These are phyloP conservation scores for Spirogloea muscicola DNA, from an alignment of 139 green algal species.

Conservation along the genomic window DNA sequence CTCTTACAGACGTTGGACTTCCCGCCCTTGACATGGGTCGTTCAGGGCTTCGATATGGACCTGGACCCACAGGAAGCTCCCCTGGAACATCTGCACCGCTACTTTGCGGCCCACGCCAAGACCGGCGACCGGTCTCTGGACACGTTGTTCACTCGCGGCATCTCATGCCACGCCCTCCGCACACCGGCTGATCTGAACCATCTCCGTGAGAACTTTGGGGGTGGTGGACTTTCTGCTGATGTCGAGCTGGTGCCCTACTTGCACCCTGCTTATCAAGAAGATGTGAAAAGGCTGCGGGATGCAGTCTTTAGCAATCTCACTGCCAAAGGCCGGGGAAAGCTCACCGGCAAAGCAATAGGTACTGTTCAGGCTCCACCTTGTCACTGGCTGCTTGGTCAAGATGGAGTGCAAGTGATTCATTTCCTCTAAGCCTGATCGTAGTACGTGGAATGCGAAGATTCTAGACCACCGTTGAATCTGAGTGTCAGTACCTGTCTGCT, in stretches of 20 bases:
- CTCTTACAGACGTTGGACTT: slow-evolving; percentile 27
- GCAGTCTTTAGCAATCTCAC: neutral
- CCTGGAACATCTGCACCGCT: slow-evolving; percentile 13
- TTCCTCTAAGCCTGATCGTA: too few species aligned
- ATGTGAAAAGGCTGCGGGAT: slow-evolving; percentile 8
- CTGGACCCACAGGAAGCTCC: neutral
- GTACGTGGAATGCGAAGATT: too few species aligned
- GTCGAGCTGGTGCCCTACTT: slow-evolving; percentile 13
- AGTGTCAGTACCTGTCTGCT: too few species aligned
- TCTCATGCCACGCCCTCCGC: slow-evolving; percentile 12
- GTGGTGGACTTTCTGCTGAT: slow-evolving; percentile 8
- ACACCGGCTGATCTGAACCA: slow-evolving; percentile 19
- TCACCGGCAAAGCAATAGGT: slow-evolving; percentile 1
- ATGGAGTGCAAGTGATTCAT: too few species aligned
- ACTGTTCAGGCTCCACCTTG: neutral
- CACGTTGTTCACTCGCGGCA: slow-evolving; percentile 21
- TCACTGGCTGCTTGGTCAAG: neutral
- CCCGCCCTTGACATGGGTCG: slow-evolving; percentile 30
- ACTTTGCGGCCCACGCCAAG: slow-evolving; percentile 6
- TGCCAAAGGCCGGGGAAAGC: slow-evolving; percentile 3
- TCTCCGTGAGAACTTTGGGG: slow-evolving; percentile 1
- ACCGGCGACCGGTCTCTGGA: slow-evolving; percentile 16
- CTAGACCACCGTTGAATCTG: too few species aligned
- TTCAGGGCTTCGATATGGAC: slow-evolving; percentile 26
- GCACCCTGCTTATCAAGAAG: slow-evolving; percentile 13